Evolutionary conservation across 2,329 filamentous ascomycete species (phyloP).

Genomic region (Colletotrichum paranaense): DNA sequence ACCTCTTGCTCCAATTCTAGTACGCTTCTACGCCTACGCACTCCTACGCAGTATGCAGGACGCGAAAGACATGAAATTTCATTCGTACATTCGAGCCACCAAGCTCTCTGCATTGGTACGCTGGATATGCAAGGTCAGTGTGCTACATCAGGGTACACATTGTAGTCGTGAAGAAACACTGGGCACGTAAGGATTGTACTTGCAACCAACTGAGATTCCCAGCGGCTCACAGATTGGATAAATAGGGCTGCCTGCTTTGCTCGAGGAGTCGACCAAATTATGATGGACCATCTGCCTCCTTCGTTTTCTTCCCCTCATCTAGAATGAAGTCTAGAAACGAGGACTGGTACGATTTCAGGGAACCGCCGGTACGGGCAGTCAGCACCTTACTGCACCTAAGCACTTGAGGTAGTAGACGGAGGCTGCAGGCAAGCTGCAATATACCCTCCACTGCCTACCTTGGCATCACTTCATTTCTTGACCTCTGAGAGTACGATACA

Average conservation of each 20-base stretch:
- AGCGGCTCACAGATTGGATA: not conserved
- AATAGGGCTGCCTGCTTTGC: not conserved
- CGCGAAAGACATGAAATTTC: not conserved
- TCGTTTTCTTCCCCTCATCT: not conserved
- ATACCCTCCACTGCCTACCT: not conserved
- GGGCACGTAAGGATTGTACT: not conserved
- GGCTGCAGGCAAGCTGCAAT: not conserved
- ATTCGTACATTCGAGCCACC: not conserved
- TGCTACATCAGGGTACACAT: not conserved
- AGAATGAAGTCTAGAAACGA: not conserved
- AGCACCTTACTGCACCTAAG: not conserved
- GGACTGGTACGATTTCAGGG: not conserved
- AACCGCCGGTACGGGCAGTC: not conserved
- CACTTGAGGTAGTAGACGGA: not conserved
- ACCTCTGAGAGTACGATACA: not conserved
- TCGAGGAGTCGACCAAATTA: not conserved
- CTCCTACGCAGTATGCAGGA: too few relatives aligned
- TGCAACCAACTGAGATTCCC: not conserved
- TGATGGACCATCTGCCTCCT: not conserved
- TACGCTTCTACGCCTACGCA: not conserved
- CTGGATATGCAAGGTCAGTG: constrained; percentile 16
- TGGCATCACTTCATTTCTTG: not conserved
- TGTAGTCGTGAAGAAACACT: not conserved
- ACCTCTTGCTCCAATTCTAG: not conserved
- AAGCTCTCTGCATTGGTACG: not conserved